These are phyloP conservation scores for Penicillium sp. DNA, from an alignment of 2,329 filamentous ascomycete species.

Conservation along the genomic window DNA sequence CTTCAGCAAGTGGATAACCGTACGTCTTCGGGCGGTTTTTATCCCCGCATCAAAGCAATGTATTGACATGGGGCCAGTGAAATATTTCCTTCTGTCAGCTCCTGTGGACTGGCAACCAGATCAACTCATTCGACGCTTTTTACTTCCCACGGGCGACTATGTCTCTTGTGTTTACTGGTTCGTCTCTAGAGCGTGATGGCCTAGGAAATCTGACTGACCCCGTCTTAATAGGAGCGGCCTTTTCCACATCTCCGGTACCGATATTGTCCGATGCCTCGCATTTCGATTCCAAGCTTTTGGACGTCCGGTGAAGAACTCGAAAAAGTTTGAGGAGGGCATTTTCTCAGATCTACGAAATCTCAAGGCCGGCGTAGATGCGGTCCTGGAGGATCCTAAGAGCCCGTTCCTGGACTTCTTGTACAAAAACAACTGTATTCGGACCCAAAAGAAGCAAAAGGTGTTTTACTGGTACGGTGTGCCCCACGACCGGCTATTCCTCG, in stretches of 20 bases:
- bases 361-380: slow-evolving; percentile 96
- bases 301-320: slow-evolving; percentile 97
- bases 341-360: slow-evolving; percentile 98
- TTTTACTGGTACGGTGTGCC: slow-evolving; percentile 99
- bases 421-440: slow-evolving; percentile 99
- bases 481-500: slow-evolving; percentile 94
- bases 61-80: slow-evolving; percentile 59
- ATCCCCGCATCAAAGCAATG: slow-evolving; percentile 2
- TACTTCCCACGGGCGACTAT: slow-evolving; percentile 96
- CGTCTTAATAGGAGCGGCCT: slow-evolving; percentile 75
- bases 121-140: slow-evolving; percentile 93
- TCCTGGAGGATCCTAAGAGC: slow-evolving; percentile 97
- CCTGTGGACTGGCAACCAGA: slow-evolving; percentile 97
- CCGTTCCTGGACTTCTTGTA: slow-evolving; percentile 97
- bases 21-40: slow-evolving; percentile 52
- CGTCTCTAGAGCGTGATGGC: slow-evolving; percentile 27
- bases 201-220: slow-evolving; percentile 9
- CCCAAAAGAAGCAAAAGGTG: slow-evolving; percentile 99
- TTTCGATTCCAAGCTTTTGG: slow-evolving; percentile 99
- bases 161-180: slow-evolving; percentile 96
- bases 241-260: slow-evolving; percentile 98
- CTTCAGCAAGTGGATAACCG: slow-evolving; percentile 97
- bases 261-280: slow-evolving; percentile 96
- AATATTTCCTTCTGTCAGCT: slow-evolving; percentile 99
- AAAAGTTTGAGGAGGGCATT: slow-evolving; percentile 99